A percentile compares a stretch with the other conserved stretches of the same genome.
phyloP scores from a whole-genome alignment of 176 grass and related monocot species.

The Raddia guianensis region DNA sequence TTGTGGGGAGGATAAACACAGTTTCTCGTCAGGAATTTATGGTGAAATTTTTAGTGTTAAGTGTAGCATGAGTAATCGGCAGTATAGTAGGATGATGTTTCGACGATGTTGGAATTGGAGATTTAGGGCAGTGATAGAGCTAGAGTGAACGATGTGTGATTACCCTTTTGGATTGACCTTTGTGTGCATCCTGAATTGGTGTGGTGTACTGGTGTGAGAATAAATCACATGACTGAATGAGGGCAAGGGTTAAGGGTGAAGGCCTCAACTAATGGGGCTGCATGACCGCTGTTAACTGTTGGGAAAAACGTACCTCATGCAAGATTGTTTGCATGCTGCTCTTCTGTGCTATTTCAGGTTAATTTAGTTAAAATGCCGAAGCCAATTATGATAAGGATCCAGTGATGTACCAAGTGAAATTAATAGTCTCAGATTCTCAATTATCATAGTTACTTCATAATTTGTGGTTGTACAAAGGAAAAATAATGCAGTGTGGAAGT shows the following conservation, averaged over 20 bases:
- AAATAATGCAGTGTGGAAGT: not conserved
- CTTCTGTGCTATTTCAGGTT: not conserved
- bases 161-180: not conserved
- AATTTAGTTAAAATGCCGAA: not conserved
- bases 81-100: not conserved
- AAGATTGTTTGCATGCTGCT: not conserved
- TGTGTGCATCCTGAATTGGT: constrained; percentile 7
- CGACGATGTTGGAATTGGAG: not conserved
- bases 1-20: not conserved
- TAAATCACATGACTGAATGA: not conserved
- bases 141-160: not conserved
- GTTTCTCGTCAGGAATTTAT: not conserved
- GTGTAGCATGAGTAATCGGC: not conserved
- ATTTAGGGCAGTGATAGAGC: constrained; percentile 23
- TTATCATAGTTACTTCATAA: not conserved
- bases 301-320: not conserved
- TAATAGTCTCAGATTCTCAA: not conserved
- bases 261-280: not conserved
- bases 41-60: not conserved
- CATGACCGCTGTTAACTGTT: not conserved
- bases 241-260: constrained; percentile 20
- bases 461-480: not conserved
- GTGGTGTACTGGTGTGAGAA: not conserved
- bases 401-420: not conserved
- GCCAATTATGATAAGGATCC: not conserved